Evolutionary conservation across 2,329 filamentous ascomycete genomes (phyloP), one percentile per base, ranked within the genome.

Genomic region (Exserohilum rostratum): DNA sequence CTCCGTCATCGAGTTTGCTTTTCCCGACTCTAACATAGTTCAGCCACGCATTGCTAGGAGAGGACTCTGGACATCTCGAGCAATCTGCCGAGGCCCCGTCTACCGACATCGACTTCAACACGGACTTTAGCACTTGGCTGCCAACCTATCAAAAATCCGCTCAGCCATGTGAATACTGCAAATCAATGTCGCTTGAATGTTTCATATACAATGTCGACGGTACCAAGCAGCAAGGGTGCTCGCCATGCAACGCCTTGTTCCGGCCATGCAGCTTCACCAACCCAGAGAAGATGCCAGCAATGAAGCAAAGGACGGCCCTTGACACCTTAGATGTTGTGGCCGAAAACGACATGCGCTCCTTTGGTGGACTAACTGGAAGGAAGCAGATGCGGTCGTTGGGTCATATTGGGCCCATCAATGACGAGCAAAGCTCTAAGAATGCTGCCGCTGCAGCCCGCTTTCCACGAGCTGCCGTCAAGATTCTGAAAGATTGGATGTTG

Each of bases 401-500:
- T 46, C 70, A 74, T 38, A 50, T 72, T 17, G 72, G 72, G 1
- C 72, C 72, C 12, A 74, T 76, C 3, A 49, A 63, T 12, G 71
- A 64, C 39, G 66, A 70, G 11, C 64, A 67, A 10, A 61, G 53
- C 6, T 50, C 65, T 6, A 75, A 68, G 62, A 75, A 66, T 62
- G 75, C 70, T 40, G 57, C 75, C 62, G 60, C 68, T 18, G 70
- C 68, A 39, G 62, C 66, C 50, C 64, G 87, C 44, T 93, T 97
- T 75, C 91, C 91, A 4, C 82, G 90, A 59, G 87, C 92, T 63
- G 90, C 91, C 0, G 84, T 95, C 58, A 89, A 89, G 64, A 84
- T 91, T 35, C 77, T 97, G 46, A 93, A 93, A 76, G 87, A 88
- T 64, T 97, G 93, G 93, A 83, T 96, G 29, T 85, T 88, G 0